Percentiles rank a stretch among this genome's conserved stretches.
Evolutionary conservation across 2,329 filamentous ascomycete species (phyloP).

Genomic region (Claviceps paspali): DNA sequence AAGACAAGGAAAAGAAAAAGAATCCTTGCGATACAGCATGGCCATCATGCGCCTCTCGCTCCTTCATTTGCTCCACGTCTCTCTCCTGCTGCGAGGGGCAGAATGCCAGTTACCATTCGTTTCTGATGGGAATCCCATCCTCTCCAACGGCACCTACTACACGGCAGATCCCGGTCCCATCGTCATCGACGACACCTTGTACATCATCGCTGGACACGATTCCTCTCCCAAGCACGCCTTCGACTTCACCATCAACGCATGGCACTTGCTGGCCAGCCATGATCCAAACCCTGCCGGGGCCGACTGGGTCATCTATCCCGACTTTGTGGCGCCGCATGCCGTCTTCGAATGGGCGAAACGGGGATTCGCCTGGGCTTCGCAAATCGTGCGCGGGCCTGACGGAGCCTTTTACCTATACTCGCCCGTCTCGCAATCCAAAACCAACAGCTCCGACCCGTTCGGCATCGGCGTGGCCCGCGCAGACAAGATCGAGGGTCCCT

Average conservation of each 20-base stretch:
- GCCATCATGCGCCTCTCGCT: not conserved
- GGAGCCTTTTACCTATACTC: not conserved
- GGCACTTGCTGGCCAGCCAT: not conserved
- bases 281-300: not conserved
- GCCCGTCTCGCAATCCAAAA: not conserved
- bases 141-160: not conserved
- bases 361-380: not conserved
- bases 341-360: not conserved
- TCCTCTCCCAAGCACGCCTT: not conserved
- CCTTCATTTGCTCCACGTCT: not conserved
- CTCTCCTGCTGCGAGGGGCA: not conserved
- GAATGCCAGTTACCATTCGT: not conserved
- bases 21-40: too few relatives aligned
- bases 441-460: not conserved
- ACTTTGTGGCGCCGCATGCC: not conserved
- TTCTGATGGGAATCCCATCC: not conserved
- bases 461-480: not conserved
- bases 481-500: not conserved
- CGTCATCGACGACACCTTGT: not conserved
- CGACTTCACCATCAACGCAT: not conserved
- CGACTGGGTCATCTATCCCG: not conserved
- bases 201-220: not conserved
- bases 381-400: conserved; percentile 1
- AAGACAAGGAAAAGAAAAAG: too few relatives aligned
- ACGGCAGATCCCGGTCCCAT: conserved; percentile 1